phyloP scores from a whole-genome alignment of 2,329 filamentous ascomycete genomes.

The Polytolypa hystricis region DNA sequence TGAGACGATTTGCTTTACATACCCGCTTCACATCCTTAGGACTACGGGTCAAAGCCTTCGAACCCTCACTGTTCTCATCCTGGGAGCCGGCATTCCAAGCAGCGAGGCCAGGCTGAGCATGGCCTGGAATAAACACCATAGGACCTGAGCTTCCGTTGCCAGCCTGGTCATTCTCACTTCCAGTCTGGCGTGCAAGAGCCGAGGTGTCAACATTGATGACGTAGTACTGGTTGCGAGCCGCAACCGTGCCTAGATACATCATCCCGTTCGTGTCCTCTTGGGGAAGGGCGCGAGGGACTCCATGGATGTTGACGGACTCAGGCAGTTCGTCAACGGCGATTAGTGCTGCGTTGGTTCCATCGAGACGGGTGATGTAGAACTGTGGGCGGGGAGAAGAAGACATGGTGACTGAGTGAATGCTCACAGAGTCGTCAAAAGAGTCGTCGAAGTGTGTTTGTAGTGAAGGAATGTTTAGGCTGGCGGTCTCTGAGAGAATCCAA shows the following conservation, averaged over 20 bases:
- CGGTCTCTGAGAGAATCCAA: not conserved
- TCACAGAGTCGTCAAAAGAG: not conserved
- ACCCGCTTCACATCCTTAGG: too few species aligned
- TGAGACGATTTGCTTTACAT: too few species aligned
- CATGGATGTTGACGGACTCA: constrained; percentile 24
- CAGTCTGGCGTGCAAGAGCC: not conserved
- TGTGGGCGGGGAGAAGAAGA: constrained; percentile 21
- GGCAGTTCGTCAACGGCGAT: constrained; percentile 38
- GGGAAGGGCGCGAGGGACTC: constrained; percentile 26
- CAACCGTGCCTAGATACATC: constrained; percentile 29
- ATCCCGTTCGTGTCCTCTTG: constrained; percentile 32
- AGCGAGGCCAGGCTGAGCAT: too few species aligned
- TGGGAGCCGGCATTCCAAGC: too few species aligned
- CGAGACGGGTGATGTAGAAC: constrained; percentile 33
- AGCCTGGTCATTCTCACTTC: too few species aligned
- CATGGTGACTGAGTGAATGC: not conserved
- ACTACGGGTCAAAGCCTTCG: too few species aligned
- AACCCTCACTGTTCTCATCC: too few species aligned
- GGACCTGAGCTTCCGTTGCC: too few species aligned
- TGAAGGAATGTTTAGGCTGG: not conserved
- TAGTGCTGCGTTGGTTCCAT: constrained; percentile 31
- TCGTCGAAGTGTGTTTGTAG: too few species aligned
- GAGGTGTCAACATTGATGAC: constrained; percentile 19
- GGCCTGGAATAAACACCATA: too few species aligned
- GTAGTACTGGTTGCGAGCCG: constrained; percentile 24